A percentile compares a stretch with the other conserved stretches of the same genome.
Conservation (phyloP, 768 basidiomycete species). For the Boletus pseudopeckii region DNA sequence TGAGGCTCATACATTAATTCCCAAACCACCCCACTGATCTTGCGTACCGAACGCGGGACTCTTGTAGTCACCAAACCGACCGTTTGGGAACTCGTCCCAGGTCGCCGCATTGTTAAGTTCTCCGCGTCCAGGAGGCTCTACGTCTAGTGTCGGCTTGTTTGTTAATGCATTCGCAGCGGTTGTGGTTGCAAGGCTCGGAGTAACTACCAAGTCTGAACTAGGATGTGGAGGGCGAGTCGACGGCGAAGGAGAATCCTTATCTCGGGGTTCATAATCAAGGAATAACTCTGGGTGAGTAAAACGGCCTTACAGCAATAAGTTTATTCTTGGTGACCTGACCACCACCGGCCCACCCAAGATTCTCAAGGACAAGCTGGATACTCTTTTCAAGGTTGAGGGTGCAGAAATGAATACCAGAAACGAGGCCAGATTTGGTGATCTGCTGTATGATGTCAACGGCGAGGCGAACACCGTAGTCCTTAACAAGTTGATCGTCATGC, state of each 20-base stretch:
- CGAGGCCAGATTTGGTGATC: constrained; percentile 50
- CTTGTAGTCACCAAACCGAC: constrained; percentile 95
- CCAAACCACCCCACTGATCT: constrained; percentile 73
- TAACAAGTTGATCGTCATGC: constrained; percentile 92
- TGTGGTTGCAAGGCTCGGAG: constrained; percentile 61
- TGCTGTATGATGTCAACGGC: constrained; percentile 76
- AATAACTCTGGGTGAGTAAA: background rate
- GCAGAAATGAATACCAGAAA: constrained; percentile 87
- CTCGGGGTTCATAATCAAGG: constrained; percentile 4
- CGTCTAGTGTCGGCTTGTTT: constrained; percentile 44
- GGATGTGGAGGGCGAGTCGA: constrained; percentile 27
- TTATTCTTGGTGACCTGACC: constrained; percentile 49
- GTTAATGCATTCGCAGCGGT: constrained; percentile 57
- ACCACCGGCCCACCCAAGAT: constrained; percentile 65
- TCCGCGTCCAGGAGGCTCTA: constrained; percentile 58
- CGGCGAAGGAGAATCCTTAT: constrained; percentile 41
- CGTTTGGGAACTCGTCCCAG: constrained; percentile 98
- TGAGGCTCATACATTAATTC: constrained; percentile 46
- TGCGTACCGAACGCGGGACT: constrained; percentile 91
- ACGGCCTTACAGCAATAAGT: constrained; percentile 56
- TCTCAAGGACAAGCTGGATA: constrained; percentile 79
- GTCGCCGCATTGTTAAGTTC: constrained; percentile 74
- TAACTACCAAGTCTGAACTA: constrained; percentile 46
- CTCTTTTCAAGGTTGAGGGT: constrained; percentile 98
- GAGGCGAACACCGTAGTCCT: constrained; percentile 88